Evolutionary conservation across 257 asterid genomes (phyloP).

Genomic region (Vinca minor): DNA sequence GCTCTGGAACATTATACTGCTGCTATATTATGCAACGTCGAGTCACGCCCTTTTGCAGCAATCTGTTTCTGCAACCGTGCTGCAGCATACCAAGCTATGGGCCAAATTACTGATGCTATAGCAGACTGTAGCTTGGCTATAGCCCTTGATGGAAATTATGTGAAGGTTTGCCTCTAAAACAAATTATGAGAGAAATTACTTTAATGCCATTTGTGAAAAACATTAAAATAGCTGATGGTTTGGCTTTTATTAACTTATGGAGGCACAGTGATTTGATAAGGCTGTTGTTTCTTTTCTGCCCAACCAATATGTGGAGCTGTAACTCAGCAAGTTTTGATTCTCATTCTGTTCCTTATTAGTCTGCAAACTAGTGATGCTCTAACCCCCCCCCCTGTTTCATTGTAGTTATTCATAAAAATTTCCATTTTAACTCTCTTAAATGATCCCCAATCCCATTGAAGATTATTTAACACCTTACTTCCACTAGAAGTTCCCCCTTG

Average conservation of each 20-base stretch:
- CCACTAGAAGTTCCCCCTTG: not conserved
- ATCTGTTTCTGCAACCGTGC: constrained; percentile 95
- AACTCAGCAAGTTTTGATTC: no score
- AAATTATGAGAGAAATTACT: no score
- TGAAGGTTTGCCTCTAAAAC: constrained; percentile 51
- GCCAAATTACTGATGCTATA: constrained; percentile 81
- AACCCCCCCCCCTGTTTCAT: no score
- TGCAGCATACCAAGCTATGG: constrained; percentile 83
- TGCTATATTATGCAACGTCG: constrained; percentile 71
- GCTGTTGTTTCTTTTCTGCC: no score
- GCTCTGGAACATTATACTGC: constrained; percentile 86
- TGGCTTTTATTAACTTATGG: no score
- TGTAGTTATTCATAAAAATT: no score
- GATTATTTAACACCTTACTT: not conserved
- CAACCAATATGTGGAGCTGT: no score
- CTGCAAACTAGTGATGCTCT: no score
- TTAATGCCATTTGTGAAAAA: no score
- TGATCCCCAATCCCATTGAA: not conserved
- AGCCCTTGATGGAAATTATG: constrained; percentile 76
- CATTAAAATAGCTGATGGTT: no score
- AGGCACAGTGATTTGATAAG: no score
- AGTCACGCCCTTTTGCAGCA: constrained; percentile 88
- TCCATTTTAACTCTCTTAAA: not conserved
- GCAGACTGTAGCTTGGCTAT: constrained; percentile 93
- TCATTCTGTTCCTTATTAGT: no score